Conservation (phyloP, 139 green algal genomes). For the Chara braunii region DNA sequence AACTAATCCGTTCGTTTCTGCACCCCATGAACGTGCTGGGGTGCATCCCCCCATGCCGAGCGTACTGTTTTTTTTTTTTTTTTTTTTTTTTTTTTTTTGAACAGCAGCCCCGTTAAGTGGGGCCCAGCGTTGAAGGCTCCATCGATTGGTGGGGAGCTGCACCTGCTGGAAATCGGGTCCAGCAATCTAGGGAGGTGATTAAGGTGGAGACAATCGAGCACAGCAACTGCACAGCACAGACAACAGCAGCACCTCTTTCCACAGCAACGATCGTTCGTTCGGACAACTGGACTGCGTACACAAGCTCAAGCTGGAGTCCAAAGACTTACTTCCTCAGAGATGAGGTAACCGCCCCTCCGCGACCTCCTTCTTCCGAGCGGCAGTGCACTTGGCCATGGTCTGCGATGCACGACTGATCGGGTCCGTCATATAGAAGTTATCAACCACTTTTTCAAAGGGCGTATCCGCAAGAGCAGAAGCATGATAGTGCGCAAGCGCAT, state of each 20-base stretch:
- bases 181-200: background rate
- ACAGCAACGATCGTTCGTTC: background rate
- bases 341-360: background rate
- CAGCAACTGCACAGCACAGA: constrained; percentile 1
- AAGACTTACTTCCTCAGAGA: background rate
- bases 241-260: background rate
- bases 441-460: constrained; percentile 59
- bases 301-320: background rate
- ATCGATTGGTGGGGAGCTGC: background rate
- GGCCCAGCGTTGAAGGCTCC: background rate
- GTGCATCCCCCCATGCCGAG: constrained; percentile 42
- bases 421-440: constrained; percentile 97
- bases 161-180: background rate
- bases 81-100: background rate
- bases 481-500: constrained; percentile 44
- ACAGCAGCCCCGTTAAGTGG: too few species aligned
- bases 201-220: background rate
- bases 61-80: background rate
- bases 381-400: constrained; percentile 77
- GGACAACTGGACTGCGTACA: background rate
- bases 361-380: constrained; percentile 16
- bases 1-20: constrained; percentile 62
- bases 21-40: constrained; percentile 62
- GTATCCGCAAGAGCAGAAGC: constrained; percentile 18
- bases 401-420: constrained; percentile 72